Base-by-base conservation (phyloP, 306 rosid genomes). In the Rosa chinensis region DNA sequence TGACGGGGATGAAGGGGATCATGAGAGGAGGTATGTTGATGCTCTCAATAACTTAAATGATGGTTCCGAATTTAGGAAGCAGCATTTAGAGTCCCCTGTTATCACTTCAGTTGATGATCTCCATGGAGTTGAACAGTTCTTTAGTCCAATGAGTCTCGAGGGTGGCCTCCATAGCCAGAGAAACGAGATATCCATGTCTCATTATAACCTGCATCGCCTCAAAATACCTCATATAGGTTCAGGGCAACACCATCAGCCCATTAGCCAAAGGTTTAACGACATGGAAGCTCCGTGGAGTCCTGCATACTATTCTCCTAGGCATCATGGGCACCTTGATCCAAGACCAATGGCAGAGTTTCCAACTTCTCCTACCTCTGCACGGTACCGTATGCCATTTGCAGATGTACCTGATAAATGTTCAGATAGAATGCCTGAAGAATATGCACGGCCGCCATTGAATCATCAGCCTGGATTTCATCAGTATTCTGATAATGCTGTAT, bases 1-100 rank as follows among this genome's bases (percentile, higher is more conserved):
- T 79, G 98, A 96, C 45, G 94, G 91, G 77, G 98, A 96, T 78
- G 99, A 88, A 61, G 78, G 89, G 81, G 91, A 93, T 61, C 76
- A 89, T n/a, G 98, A 96, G 93, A 91, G 94, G 88, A 86, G 96
- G 82, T 96, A 96, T 87, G 96, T 96, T 1, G 98, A 93, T 78
- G 98, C 99, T 13, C 89, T 96, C 88, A 96, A 96, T 85, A 89
- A 87, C 87, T 86, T 92, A 32, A 89, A 87, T n/a, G 98, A 96
- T 81, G 89, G 68, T 53, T 72, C 87, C 42, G 99, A 96, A 63
- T 87, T 91, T 70, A 86, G 94, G 87, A 90, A 83, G 84, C 87
- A 82, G 77, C 92, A 76, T 39, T 84, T 80, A 8, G 97, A 95
- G 32, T 90, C 89, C 77, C 83, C 93, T 28, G 67, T 82, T 80